Percentiles rank a stretch among this genome's conserved stretches.
These are phyloP conservation scores for Garcia nutans DNA, from an alignment of 345 rosid species.

Conservation along the genomic window DNA sequence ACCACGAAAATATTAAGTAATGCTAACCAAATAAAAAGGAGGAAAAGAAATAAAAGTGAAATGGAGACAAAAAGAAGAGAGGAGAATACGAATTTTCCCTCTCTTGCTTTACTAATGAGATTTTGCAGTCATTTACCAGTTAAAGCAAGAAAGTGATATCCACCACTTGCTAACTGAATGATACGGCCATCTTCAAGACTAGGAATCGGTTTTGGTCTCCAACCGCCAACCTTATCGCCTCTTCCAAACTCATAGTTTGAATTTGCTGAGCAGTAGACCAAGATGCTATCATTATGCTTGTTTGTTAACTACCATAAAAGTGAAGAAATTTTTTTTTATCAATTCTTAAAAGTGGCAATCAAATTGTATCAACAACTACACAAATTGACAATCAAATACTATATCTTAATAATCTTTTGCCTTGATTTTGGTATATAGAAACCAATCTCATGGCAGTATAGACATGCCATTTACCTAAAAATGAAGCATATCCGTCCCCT, in stretches of 20 bases:
- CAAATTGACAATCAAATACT: background rate
- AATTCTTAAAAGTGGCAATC: background rate
- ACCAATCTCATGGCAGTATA: background rate
- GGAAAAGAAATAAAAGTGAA: background rate
- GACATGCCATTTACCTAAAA: background rate
- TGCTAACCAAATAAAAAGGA: background rate
- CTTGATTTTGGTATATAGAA: background rate
- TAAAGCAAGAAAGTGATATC: slow-evolving; percentile 90
- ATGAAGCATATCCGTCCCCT: background rate
- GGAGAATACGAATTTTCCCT: background rate
- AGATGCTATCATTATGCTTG: background rate
- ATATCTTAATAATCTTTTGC: background rate
- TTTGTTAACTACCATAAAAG: background rate
- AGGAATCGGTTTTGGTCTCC: slow-evolving; percentile 79
- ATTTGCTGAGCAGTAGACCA: slow-evolving; percentile 50
- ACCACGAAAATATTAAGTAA: background rate
- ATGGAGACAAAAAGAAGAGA: background rate
- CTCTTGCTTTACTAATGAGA: background rate
- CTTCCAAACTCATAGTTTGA: slow-evolving; percentile 95
- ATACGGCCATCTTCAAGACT: slow-evolving; percentile 50
- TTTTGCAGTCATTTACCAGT: slow-evolving; percentile 48
- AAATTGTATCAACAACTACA: background rate
- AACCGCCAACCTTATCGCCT: slow-evolving; percentile 75
- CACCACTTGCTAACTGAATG: slow-evolving; percentile 79
- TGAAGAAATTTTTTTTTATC: background rate